Evolutionary conservation across 2,329 filamentous ascomycete species (phyloP), one percentile per base, ranked within the genome.

Genomic region (Chaetomium globosum): DNA sequence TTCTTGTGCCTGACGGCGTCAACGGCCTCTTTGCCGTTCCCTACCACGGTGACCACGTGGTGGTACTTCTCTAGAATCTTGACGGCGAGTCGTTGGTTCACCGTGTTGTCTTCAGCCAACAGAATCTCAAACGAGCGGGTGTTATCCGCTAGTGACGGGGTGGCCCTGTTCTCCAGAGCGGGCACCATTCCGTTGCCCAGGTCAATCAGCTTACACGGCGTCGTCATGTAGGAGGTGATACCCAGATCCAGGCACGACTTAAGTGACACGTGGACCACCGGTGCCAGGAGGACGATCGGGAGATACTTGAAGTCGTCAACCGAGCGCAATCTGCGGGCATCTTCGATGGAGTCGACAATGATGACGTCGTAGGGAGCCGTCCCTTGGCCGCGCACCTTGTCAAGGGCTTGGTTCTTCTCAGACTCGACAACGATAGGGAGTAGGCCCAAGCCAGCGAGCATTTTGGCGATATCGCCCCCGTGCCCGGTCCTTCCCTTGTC

Each of bases 181-280:
- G 95, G 95, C 21, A 98, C 91, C 85, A 99, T 93, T 70, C 93
- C 94, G 74, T 98, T 98, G 66, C 93, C 93, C 65, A 99, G 82
- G 77, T 99, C 95, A 68, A 97, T 96, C 5, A 94, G 87, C 73
- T 94, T 86, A 79, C 95, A 98, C 9, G 95, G 95, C 19, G 93
- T 97, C 1, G 95, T 98, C 93, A 98, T 97, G 78, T 97, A 98
- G 59, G 93, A 97, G n/a, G 93, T 96, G 71, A 99, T 97, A 68
- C 95, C 94, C 69, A 98, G 85, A 76, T 98, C 95, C 66, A 98
- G 81, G 65, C 94, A 95, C 3, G 92, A 95, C 80, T 97, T 97
- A 72, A 99, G 83, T 76, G 89, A 96, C 71, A 98, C 92, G 67
- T 93, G 91, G 13, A 98, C 93, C 43, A 92, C 83, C 0, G 94